Percentiles rank a stretch among this genome's conserved stretches.
phyloP scores from a whole-genome alignment of 1,139 yeast species.

The Lodderomyces metapsilosis region DNA sequence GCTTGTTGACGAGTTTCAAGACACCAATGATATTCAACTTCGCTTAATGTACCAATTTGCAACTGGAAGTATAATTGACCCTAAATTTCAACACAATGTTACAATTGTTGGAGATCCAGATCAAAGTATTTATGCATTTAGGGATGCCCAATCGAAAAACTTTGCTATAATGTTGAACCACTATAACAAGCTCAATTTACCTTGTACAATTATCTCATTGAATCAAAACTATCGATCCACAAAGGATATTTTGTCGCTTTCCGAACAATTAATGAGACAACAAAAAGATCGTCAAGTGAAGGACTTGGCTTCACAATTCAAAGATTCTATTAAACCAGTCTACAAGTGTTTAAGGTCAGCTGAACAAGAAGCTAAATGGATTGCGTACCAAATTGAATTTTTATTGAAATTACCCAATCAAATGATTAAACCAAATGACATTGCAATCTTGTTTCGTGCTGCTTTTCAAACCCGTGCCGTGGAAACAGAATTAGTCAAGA shows the following conservation, averaged over 20 bases:
- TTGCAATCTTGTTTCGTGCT: slow-evolving; percentile 71
- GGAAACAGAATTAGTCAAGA: slow-evolving; percentile 58
- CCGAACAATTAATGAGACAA: slow-evolving; percentile 67
- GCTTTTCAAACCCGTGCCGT: slow-evolving; percentile 55
- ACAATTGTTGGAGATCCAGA: slow-evolving; percentile 97
- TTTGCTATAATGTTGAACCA: slow-evolving; percentile 56
- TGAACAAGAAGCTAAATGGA: slow-evolving; percentile 55
- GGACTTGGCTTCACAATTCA: slow-evolving; percentile 45
- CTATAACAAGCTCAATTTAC: slow-evolving; percentile 30
- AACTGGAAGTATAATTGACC: slow-evolving; percentile 26
- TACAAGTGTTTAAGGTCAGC: slow-evolving; percentile 38
- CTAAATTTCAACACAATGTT: slow-evolving; percentile 41
- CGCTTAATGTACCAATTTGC: slow-evolving; percentile 64
- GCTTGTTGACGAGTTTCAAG: slow-evolving; percentile 92
- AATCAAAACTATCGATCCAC: slow-evolving; percentile 82
- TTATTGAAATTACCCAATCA: slow-evolving; percentile 37
- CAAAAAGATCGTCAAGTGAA: slow-evolving; percentile 48
- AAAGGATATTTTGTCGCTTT: slow-evolving; percentile 57
- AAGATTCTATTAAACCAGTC: slow-evolving; percentile 46
- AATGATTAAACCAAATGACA: slow-evolving; percentile 48
- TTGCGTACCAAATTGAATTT: slow-evolving; percentile 54
- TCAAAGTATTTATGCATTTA: slow-evolving; percentile 86
- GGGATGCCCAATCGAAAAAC: slow-evolving; percentile 75
- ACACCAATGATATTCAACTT: slow-evolving; percentile 77
- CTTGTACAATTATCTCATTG: slow-evolving; percentile 40